Conservation (phyloP, 1,139 yeast genomes). For the Yamadazyma trypodendri region DNA sequence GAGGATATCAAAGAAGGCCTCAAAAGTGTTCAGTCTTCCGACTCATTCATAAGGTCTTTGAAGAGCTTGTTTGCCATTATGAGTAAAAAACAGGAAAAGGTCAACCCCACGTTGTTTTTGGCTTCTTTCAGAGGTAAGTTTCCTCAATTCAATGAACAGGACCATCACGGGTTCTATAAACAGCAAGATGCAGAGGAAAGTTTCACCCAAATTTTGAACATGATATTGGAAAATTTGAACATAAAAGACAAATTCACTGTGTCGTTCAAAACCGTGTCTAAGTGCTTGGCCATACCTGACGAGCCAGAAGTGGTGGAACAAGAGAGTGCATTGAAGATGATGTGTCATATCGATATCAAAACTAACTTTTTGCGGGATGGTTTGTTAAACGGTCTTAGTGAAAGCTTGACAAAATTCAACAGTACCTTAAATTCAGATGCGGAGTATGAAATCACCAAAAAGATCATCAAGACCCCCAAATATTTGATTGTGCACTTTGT, state of each 20-base stretch:
- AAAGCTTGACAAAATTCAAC: constrained; percentile 74
- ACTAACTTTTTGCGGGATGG: constrained; percentile 93
- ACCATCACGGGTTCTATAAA: constrained; percentile 67
- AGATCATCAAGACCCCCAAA: constrained; percentile 80
- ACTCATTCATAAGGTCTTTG: constrained; percentile 27
- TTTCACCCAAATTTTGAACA: constrained; percentile 70
- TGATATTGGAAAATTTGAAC: constrained; percentile 49
- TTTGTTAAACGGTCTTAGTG: constrained; percentile 68
- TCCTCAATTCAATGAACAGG: constrained; percentile 88
- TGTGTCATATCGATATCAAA: constrained; percentile 82
- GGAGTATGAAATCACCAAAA: constrained; percentile 64
- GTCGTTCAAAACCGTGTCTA: constrained; percentile 59
- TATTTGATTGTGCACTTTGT: constrained; percentile 89
- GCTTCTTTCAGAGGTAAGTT: constrained; percentile 60
- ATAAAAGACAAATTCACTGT: constrained; percentile 63
- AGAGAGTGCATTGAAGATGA: constrained; percentile 66
- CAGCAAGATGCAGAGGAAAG: constrained; percentile 99
- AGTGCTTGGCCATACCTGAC: constrained; percentile 55
- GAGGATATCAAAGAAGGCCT: constrained; percentile 52
- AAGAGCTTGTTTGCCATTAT: constrained; percentile 47
- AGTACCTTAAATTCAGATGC: constrained; percentile 70
- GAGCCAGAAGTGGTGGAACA: constrained; percentile 30
- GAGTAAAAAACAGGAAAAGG: constrained; percentile 45
- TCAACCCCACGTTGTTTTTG: constrained; percentile 65
- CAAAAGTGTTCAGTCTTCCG: constrained; percentile 13